Conservation (phyloP, 2,329 filamentous ascomycete species). For the Lachnellula suecica region DNA sequence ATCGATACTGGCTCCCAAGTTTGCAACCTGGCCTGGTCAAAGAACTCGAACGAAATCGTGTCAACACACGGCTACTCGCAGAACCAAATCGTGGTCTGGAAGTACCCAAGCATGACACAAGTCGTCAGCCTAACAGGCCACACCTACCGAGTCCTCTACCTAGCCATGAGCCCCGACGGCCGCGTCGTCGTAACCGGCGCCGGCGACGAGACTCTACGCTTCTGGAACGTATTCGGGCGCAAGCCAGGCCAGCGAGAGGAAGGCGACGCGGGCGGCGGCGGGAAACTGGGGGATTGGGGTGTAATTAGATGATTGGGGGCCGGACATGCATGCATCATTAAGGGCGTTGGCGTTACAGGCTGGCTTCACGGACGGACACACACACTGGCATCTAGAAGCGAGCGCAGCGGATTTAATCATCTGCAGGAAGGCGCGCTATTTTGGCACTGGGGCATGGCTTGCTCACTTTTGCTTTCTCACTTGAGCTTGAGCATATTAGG, state of each 20-base stretch:
- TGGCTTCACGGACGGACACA: background rate
- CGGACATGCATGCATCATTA: conserved; percentile 1
- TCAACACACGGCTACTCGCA: conserved; percentile 96
- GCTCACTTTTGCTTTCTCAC: background rate
- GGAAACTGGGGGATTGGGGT: conserved; percentile 74
- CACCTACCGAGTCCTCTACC: conserved; percentile 92
- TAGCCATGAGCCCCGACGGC: conserved; percentile 96
- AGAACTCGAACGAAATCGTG: conserved; percentile 96
- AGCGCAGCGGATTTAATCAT: background rate
- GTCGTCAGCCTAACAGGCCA: conserved; percentile 94
- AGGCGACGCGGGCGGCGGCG: conserved; percentile 59
- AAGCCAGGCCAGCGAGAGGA: conserved; percentile 69
- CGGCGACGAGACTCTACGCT: conserved; percentile 91
- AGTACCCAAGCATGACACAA: conserved; percentile 97
- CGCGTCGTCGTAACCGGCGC: conserved; percentile 92
- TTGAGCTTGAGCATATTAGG: background rate
- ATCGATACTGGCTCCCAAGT: conserved; percentile 97
- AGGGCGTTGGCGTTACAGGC: background rate
- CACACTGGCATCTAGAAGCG: background rate
- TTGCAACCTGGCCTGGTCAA: conserved; percentile 97
- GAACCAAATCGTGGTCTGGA: conserved; percentile 99
- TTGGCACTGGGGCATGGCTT: background rate
- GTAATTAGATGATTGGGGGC: conserved; percentile 65
- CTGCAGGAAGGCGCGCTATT: background rate
- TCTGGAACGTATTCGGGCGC: conserved; percentile 94